Base-by-base conservation (phyloP, 768 basidiomycete species). In the Porphyrellus cyaneotinctus region DNA sequence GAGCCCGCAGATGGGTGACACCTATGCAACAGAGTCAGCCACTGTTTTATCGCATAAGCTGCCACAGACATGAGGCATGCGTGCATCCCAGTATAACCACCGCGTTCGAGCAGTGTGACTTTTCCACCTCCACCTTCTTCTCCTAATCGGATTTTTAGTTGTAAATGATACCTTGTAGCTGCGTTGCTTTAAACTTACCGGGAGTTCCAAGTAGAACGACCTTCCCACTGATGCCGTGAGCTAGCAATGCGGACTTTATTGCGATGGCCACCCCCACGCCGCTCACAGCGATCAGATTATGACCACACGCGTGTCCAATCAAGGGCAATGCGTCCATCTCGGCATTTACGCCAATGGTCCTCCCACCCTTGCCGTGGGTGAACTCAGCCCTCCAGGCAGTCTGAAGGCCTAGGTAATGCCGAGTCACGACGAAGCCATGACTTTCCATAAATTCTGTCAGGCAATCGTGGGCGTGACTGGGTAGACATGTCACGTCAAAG, bases 71-170 rank as follows among this genome's bases (percentile, higher is more conserved):
- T 91, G 58, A 92, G 64, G 63, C 90, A 90, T 17, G 78, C 79
- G 63, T 92, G 83, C 88, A 94, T 91, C 18, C 80, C 86, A 17
- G 79, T 67, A 70, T 94, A 94, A 14, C 78, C 91, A 35, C 90
- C 91, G 15, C 78, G 76, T 54, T 91, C 79, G 12, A 92, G 73
- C 20, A 94, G 72, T 30, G 80, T 77, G 43, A 85, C 75, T 71
- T 94, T 94, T 14, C 91, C 91, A 12, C 82, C 87, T 11, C 87
- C 86, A 12, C 72, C 71, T 72, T 93, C 91, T 70, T 93, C 91
- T 26, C 84, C 91, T 88, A 53, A 43, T 57, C 26, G 56, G 47
- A 51, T 48, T 42, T 43, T 47, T 30, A 23, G 48, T 43, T 23
- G 36, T 38, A 48, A 45, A 31, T 48, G 37, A 20, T 51, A 41